Percentiles rank a stretch among this genome's conserved stretches.
Evolutionary conservation across 2,329 filamentous ascomycete species (phyloP).

Genomic region (Fusarium transvaalense): DNA sequence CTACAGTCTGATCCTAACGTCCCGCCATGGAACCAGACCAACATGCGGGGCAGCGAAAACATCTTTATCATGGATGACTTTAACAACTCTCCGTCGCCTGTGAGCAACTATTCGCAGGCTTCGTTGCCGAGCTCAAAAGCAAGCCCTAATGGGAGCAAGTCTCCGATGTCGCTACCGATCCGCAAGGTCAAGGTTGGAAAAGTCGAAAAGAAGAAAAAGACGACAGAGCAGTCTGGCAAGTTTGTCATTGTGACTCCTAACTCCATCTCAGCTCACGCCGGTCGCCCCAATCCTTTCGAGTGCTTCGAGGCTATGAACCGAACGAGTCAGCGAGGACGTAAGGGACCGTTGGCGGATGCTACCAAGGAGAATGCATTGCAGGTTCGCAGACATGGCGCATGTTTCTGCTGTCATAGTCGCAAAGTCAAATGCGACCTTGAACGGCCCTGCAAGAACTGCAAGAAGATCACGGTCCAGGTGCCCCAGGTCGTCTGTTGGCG

Average conservation of each 20-base stretch:
- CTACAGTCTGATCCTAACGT: conserved; percentile 55
- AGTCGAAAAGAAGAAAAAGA: conserved; percentile 60
- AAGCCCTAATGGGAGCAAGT: conserved; percentile 41
- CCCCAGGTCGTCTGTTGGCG: conserved; percentile 71
- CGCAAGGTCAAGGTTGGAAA: conserved; percentile 60
- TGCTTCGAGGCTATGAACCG: conserved; percentile 65
- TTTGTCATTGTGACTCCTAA: conserved; percentile 69
- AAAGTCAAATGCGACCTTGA: conserved; percentile 70
- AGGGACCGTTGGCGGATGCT: conserved; percentile 67
- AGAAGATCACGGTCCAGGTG: conserved; percentile 62
- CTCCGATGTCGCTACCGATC: conserved; percentile 53
- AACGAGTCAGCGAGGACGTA: conserved; percentile 66
- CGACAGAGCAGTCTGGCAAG: conserved; percentile 56
- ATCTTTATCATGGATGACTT: conserved; percentile 57
- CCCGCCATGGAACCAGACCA: conserved; percentile 59
- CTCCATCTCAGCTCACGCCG: conserved; percentile 64
- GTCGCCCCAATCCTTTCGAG: conserved; percentile 65
- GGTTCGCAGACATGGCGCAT: conserved; percentile 67
- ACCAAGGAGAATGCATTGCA: conserved; percentile 67
- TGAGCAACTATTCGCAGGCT: conserved; percentile 49
- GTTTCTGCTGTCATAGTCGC: conserved; percentile 70
- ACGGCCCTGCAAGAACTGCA: conserved; percentile 69
- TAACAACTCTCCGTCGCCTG: conserved; percentile 53
- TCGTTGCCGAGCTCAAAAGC: conserved; percentile 49
- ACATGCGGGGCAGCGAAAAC: conserved; percentile 49